Evolutionary conservation across 305 asterid species (phyloP).

Genomic region (Fraxinus paxiana): DNA sequence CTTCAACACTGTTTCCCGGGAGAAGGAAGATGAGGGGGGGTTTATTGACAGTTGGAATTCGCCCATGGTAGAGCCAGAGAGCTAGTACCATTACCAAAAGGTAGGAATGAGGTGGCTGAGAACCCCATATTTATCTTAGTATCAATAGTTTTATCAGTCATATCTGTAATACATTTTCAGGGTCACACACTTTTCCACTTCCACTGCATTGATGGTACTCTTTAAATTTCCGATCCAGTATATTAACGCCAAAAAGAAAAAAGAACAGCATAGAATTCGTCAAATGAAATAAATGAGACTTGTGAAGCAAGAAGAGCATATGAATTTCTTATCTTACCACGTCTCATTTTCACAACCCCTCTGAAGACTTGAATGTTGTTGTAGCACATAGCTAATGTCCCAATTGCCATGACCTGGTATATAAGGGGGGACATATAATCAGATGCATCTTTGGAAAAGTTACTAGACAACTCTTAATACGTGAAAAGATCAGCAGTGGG

Average conservation of each 20-base stretch:
- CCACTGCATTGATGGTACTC: neutral
- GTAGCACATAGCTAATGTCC: conserved; percentile 91
- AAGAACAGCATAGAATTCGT: neutral
- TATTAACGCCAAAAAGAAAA: neutral
- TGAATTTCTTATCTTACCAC: conserved; percentile 55
- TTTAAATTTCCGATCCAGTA: neutral
- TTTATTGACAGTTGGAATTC: neutral
- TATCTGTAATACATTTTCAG: neutral
- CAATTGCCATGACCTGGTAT: conserved; percentile 91
- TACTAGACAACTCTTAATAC: neutral
- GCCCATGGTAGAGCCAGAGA: neutral
- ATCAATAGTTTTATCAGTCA: neutral
- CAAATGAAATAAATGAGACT: conserved; percentile 8
- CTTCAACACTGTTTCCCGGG: neutral
- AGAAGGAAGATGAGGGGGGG: neutral
- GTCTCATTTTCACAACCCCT: conserved; percentile 95
- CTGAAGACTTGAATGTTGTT: conserved; percentile 84
- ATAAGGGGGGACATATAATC: neutral
- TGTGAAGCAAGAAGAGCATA: conserved; percentile 16
- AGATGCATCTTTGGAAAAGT: conserved; percentile 17
- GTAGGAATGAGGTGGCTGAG: neutral
- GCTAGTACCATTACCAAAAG: neutral
- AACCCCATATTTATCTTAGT: neutral
- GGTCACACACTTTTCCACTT: neutral
- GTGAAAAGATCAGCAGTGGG: conserved; percentile 5